Evolutionary conservation across 306 rosid genomes (phyloP).

Genomic region (Cotoneaster glaucophyllus): DNA sequence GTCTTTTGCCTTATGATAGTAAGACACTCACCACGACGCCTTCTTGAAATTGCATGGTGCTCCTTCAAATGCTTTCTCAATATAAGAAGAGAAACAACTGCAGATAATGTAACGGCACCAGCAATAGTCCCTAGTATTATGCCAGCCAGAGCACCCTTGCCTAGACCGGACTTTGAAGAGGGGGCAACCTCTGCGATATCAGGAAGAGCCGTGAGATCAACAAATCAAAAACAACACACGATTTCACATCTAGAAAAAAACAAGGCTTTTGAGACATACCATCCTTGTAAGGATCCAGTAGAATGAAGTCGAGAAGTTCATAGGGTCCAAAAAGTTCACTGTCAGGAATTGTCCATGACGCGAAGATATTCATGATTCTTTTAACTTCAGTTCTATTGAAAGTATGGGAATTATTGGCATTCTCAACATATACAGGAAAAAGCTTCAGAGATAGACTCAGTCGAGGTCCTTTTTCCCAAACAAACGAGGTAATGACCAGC

Average conservation of each 20-base stretch:
- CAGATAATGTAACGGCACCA: conserved; percentile 54
- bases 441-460: conserved; percentile 59
- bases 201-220: conserved; percentile 15
- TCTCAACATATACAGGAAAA: conserved; percentile 42
- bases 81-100: conserved; percentile 55
- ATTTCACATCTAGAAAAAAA: neutral
- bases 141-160: conserved; percentile 68
- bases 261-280: conserved; percentile 49
- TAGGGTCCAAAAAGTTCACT: conserved; percentile 68
- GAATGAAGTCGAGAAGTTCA: conserved; percentile 47
- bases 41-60: conserved; percentile 34
- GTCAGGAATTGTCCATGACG: conserved; percentile 58
- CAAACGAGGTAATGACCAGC: conserved; percentile 38
- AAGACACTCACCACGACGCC: conserved; percentile 64
- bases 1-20: neutral
- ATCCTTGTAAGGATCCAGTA: conserved; percentile 37
- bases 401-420: neutral
- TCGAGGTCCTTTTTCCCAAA: conserved; percentile 73
- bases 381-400: conserved; percentile 55
- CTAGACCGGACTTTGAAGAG: conserved; percentile 37
- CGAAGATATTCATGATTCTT: conserved; percentile 46
- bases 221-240: conserved; percentile 8
- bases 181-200: conserved; percentile 33
- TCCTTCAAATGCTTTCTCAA: conserved; percentile 35
- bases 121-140: conserved; percentile 68